A percentile compares a stretch with the other conserved stretches of the same genome.
Evolutionary conservation across 441 rosid genomes (phyloP).

Genomic region (Flueggea neowawraea): DNA sequence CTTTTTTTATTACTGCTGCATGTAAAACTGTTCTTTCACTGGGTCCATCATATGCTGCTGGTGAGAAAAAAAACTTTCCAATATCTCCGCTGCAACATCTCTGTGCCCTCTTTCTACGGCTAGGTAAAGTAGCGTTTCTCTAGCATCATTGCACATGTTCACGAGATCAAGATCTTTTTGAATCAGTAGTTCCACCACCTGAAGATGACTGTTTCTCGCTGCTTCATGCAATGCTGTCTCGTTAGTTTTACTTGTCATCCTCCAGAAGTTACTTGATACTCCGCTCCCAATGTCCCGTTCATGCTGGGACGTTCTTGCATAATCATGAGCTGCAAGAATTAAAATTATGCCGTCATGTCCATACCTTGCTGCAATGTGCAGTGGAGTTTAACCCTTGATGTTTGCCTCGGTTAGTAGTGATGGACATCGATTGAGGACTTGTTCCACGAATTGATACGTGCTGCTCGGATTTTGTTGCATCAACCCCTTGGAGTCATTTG

Average conservation of each 20-base stretch:
- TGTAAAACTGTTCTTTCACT: conserved; percentile 24
- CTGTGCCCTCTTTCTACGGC: conserved; percentile 8
- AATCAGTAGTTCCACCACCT: no score
- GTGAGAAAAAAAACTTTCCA: background rate
- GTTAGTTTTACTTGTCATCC: no score
- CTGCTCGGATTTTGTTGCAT: no score
- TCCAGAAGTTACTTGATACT: conserved; percentile 10
- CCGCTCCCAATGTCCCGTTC: conserved; percentile 3
- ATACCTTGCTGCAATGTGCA: conserved; percentile 22
- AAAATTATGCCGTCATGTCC: conserved; percentile 6
- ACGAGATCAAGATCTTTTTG: no score
- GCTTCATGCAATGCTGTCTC: no score
- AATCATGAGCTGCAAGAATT: conserved; percentile 2
- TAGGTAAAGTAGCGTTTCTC: conserved; percentile 26
- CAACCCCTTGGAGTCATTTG: background rate
- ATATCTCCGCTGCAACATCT: background rate
- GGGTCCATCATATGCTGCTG: conserved; percentile 12
- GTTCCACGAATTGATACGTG: background rate
- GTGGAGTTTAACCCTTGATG: conserved; percentile 12
- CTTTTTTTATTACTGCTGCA: conserved; percentile 15
- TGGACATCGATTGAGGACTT: conserved; percentile 4
- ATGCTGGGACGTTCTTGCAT: background rate
- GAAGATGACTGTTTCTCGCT: no score
- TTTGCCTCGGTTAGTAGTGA: conserved; percentile 5
- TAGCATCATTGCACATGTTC: no score